Conservation (phyloP, 257 asterid species). For the Cynanchum wilfordii region DNA sequence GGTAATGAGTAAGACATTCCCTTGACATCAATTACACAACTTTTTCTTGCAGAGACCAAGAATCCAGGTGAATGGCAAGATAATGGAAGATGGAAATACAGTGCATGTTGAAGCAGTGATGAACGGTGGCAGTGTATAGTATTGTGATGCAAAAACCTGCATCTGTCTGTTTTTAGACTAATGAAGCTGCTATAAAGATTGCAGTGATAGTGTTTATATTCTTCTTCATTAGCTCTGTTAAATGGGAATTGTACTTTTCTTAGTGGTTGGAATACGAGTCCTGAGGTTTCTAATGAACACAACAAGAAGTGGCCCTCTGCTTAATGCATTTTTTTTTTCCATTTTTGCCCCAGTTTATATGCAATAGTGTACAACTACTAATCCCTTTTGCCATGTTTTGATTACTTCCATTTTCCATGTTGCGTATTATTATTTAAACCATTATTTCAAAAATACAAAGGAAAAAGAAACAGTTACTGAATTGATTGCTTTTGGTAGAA, state of each 20-base stretch:
- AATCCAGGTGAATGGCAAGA: conserved; percentile 91
- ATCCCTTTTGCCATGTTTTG: background rate
- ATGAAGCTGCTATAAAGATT: conserved; percentile 8
- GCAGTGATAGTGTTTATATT: conserved; percentile 6
- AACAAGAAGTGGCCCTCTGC: conserved; percentile 4
- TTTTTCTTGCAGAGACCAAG: conserved; percentile 60
- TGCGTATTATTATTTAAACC: background rate
- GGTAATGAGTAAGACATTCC: background rate
- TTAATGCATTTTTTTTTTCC: conserved; percentile 8
- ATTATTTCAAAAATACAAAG: background rate
- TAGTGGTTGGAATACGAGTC: background rate
- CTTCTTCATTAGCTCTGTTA: conserved; percentile 9
- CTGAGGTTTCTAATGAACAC: background rate
- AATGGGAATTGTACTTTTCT: conserved; percentile 17
- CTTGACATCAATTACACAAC: conserved; percentile 12
- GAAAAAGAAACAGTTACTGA: background rate
- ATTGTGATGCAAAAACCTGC: background rate
- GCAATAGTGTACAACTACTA: background rate
- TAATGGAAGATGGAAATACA: conserved; percentile 65
- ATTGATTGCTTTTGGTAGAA: background rate
- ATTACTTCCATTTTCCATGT: background rate
- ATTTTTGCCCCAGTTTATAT: background rate
- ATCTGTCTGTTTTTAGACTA: background rate
- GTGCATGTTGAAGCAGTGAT: conserved; percentile 70
- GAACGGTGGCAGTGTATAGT: conserved; percentile 58